Evolutionary conservation across 1,284 basidiomycete genomes (phyloP).

Genomic region (Ceratobasidium sp.): DNA sequence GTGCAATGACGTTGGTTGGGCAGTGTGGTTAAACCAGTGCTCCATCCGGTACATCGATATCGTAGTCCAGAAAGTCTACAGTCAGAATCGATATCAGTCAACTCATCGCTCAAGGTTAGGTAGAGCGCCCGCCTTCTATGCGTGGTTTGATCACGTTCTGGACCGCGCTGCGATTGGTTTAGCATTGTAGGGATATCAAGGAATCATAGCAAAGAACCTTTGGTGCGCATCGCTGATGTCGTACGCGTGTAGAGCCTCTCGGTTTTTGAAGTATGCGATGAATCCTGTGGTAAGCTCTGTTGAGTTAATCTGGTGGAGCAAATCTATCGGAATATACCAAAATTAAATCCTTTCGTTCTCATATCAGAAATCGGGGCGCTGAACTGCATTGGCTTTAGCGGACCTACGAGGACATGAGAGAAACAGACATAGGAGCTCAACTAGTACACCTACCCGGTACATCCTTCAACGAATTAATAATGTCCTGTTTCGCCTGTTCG

Average conservation of each 20-base stretch:
- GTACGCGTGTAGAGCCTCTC: neutral
- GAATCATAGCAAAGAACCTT: neutral
- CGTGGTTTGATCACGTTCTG: neutral
- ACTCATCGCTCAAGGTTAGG: too few relatives aligned
- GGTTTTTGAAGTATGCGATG: slow-evolving; percentile 2
- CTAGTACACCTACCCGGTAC: slow-evolving; percentile 5
- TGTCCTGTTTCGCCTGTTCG: slow-evolving; percentile 9
- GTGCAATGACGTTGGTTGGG: too few relatives aligned
- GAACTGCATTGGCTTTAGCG: slow-evolving; percentile 8
- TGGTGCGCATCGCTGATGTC: neutral
- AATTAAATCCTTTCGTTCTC: slow-evolving; percentile 2
- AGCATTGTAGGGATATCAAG: neutral
- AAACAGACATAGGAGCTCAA: neutral
- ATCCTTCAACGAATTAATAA: neutral
- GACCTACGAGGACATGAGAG: neutral
- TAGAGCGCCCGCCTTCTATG: neutral
- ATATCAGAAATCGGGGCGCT: neutral
- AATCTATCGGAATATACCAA: neutral
- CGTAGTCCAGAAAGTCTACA: slow-evolving; percentile 11
- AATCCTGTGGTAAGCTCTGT: neutral
- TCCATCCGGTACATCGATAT: neutral
- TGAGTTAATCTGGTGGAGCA: neutral
- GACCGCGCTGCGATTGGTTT: neutral
- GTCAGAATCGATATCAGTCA: neutral
- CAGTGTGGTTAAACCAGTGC: neutral